Evolutionary conservation across 1,284 basidiomycete genomes (phyloP).

Genomic region (Apiotrichum domesticum): DNA sequence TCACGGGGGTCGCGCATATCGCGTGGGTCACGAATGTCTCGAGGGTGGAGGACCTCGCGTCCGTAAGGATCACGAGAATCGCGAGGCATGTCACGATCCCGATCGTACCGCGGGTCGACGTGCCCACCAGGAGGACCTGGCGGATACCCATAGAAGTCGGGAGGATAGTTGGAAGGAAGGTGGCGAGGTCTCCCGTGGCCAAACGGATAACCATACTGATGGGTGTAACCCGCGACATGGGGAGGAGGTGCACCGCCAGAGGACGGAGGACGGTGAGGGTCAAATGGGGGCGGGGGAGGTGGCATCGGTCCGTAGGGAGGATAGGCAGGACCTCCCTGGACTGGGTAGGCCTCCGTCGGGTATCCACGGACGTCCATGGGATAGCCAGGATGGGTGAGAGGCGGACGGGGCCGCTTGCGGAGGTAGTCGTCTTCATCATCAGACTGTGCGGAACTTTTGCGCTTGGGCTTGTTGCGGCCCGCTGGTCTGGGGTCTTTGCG

Average conservation of each 20-base stretch:
- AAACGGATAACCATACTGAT: background rate
- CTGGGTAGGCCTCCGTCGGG: conserved; percentile 7
- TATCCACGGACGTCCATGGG: conserved; percentile 6
- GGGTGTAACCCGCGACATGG: background rate
- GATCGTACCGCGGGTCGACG: conserved; percentile 13
- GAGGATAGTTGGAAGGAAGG: conserved; percentile 1
- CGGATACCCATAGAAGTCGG: conserved; percentile 2
- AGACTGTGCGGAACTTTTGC: conserved; percentile 14
- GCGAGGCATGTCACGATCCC: background rate
- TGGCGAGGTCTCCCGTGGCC: conserved; percentile 1
- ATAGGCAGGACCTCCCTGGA: background rate
- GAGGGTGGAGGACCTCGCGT: conserved; percentile 5
- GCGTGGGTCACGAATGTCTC: too few relatives aligned
- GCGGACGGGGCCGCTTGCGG: conserved; percentile 7
- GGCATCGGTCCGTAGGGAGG: conserved; percentile 11
- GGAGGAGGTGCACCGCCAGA: conserved; percentile 3
- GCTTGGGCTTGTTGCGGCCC: conserved; percentile 16
- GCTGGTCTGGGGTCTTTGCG: conserved; percentile 60
- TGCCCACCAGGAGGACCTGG: background rate
- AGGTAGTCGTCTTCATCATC: conserved; percentile 15
- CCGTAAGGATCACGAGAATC: conserved; percentile 1
- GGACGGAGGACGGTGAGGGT: conserved; percentile 1
- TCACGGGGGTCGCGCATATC: too few relatives aligned
- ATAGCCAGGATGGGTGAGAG: conserved; percentile 6
- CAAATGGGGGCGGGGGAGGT: conserved; percentile 10